Evolutionary conservation across 805 yeast genomes (phyloP), one percentile per base, ranked within the genome.

Genomic region (Yamadazyma sp.): DNA sequence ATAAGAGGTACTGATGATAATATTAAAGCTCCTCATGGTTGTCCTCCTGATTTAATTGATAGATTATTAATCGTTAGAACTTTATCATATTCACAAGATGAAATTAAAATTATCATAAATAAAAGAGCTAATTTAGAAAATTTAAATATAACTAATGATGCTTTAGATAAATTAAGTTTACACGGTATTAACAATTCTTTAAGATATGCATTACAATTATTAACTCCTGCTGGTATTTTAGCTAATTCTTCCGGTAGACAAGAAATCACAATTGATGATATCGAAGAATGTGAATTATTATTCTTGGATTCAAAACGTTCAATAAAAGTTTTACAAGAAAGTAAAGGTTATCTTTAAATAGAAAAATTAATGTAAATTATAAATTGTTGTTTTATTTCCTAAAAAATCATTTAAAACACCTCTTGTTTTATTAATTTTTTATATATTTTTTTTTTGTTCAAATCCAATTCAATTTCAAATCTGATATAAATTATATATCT

Each of bases 21-120:
- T 51, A 71, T 79, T 31, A 75, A 75, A 40, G 82, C 96, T 13
- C 97, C 98, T 29, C 98, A 93, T 58, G 99, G 99, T 24, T 79
- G 91, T 44, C 98, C 99, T 20, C 83, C 95, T 9, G 99, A 93
- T 67, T 73, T 93, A 56, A 71, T 89, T 42, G 99, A 93, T 63
- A 73, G 99, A 48, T 69, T 91, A 45, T 77, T 93, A 49, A 93
- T 93, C 53, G 88, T 93, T 30, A 80, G 94, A 61, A 93, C 99
- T 4, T 70, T 86, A 43, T 88, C 95, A n/a, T 93, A 93, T 69
- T 71, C 72, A 41, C 78, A 73, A 42, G 88, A 81, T 21, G 98
- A 93, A 60, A 85, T 91, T 42, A 73, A 76, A 34, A 73, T 81
- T 17, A 93, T 93, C 51, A 77, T 93, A 44, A 80, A 80, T 42